These are phyloP conservation scores for Fusarium chaquense DNA, from an alignment of 2,329 filamentous ascomycete species.

Conservation along the genomic window DNA sequence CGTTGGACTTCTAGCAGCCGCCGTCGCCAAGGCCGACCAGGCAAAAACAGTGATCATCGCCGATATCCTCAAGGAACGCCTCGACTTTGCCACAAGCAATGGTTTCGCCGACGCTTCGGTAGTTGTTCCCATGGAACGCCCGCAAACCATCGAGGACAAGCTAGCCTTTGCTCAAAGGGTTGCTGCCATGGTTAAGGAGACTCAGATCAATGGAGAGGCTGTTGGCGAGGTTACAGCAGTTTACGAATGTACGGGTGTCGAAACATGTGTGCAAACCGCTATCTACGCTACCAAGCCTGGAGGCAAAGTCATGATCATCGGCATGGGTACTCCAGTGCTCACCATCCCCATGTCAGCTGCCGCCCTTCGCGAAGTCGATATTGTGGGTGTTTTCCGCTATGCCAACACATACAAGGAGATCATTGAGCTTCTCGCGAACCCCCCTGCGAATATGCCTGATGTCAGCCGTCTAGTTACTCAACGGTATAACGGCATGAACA, in stretches of 20 bases:
- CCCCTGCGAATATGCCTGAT: conserved; percentile 67
- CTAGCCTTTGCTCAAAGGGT: conserved; percentile 63
- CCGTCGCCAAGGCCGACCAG: conserved; percentile 64
- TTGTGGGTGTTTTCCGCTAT: conserved; percentile 79
- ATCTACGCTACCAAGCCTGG: conserved; percentile 78
- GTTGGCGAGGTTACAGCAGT: conserved; percentile 75
- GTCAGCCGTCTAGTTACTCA: conserved; percentile 79
- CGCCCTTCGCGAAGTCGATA: conserved; percentile 76
- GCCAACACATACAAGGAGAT: conserved; percentile 77
- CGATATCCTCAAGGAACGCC: conserved; percentile 68
- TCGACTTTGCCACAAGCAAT: conserved; percentile 68
- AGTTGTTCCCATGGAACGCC: conserved; percentile 62
- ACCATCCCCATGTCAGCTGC: conserved; percentile 77
- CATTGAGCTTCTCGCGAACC: conserved; percentile 64
- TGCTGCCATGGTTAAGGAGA: conserved; percentile 58
- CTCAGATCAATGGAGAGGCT: conserved; percentile 55
- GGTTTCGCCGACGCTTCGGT: conserved; percentile 67
- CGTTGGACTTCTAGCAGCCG: conserved; percentile 69
- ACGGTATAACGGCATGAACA: conserved; percentile 71
- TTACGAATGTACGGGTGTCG: conserved; percentile 84
- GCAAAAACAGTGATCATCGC: conserved; percentile 63
- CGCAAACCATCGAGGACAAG: conserved; percentile 65
- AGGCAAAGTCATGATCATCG: conserved; percentile 76
- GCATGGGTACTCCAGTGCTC: conserved; percentile 78
- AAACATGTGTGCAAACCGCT: conserved; percentile 78